Evolutionary conservation across 352 stramenopile species (phyloP).

Genomic region (Thalassiosira exigua): DNA sequence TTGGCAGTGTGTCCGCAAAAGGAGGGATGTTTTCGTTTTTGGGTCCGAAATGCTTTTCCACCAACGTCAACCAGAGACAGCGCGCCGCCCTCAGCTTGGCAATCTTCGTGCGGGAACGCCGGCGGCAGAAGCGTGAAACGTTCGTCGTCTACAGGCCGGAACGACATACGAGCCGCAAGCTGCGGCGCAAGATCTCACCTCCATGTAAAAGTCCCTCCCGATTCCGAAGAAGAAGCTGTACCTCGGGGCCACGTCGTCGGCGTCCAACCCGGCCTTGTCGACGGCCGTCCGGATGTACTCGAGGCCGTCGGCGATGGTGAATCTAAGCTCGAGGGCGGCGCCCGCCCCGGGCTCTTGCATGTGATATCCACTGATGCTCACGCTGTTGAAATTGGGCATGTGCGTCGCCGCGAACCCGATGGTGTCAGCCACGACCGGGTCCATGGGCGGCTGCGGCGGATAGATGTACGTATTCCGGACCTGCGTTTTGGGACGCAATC

Average conservation of each 20-base stretch:
- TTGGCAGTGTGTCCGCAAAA: slow-evolving; percentile 96
- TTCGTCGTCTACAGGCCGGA: too few species aligned
- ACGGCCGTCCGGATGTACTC: slow-evolving; percentile 94
- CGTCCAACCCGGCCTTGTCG: slow-evolving; percentile 90
- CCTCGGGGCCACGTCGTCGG: slow-evolving; percentile 92
- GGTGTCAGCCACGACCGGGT: slow-evolving; percentile 94
- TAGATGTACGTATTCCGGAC: slow-evolving; percentile 98
- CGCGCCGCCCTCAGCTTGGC: too few species aligned
- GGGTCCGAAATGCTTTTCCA: too few species aligned
- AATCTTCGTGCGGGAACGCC: too few species aligned
- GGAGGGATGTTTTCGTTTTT: too few species aligned
- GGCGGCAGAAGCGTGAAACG: too few species aligned
- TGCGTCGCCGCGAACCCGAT: slow-evolving; percentile 95
- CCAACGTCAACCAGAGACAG: too few species aligned
- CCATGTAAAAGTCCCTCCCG: slow-evolving; percentile 98
- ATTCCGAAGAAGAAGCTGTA: slow-evolving; percentile 98
- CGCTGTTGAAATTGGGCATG: slow-evolving; percentile 98
- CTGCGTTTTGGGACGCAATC: too few species aligned
- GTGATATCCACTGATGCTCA: slow-evolving; percentile 97
- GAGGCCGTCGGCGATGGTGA: slow-evolving; percentile 97
- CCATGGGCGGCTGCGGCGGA: slow-evolving; percentile 91
- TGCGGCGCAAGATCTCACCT: slow-evolving; percentile 90
- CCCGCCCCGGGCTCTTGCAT: slow-evolving; percentile 97
- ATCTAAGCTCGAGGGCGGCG: slow-evolving; percentile 93
- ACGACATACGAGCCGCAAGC: slow-evolving; percentile 90